phyloP scores from a whole-genome alignment of 2,329 filamentous ascomycete species.

The Emmonsia crescens region DNA sequence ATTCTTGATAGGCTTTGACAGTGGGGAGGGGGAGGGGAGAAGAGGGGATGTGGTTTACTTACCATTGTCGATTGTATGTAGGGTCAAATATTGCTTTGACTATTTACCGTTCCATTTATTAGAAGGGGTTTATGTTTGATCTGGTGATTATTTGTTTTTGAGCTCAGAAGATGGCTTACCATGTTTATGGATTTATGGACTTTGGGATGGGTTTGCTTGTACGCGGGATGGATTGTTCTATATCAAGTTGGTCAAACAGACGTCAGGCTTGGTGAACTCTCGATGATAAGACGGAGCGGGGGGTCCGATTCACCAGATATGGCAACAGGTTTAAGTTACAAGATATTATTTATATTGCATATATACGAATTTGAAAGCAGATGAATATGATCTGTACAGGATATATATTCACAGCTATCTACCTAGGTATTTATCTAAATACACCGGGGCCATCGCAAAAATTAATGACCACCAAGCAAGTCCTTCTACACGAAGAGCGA shows the following conservation, averaged over 20 bases:
- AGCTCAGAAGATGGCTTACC: slow-evolving; percentile 14
- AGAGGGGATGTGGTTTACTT: slow-evolving; percentile 19
- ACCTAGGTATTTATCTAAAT: not conserved
- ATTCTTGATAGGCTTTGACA: not conserved
- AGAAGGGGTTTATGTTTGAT: slow-evolving; percentile 6
- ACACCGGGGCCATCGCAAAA: not conserved
- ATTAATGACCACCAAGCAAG: no score
- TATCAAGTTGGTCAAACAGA: not conserved
- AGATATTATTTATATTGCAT: not conserved
- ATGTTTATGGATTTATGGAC: slow-evolving; percentile 12
- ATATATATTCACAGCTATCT: not conserved
- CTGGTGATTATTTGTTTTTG: not conserved
- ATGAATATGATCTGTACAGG: no score
- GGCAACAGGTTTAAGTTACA: not conserved
- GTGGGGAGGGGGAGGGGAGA: not conserved
- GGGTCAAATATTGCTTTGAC: slow-evolving; percentile 98
- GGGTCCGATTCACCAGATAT: not conserved
- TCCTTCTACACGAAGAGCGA: no score
- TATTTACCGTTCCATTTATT: slow-evolving; percentile 29
- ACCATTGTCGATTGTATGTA: slow-evolving; percentile 83
- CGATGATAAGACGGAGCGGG: not conserved
- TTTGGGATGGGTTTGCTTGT: no score
- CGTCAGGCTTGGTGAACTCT: no score
- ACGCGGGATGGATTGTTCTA: not conserved
- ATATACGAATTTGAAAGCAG: not conserved